These are phyloP conservation scores for Porodaedalea pini DNA, from an alignment of 1,284 basidiomycete genomes.

Conservation along the genomic window DNA sequence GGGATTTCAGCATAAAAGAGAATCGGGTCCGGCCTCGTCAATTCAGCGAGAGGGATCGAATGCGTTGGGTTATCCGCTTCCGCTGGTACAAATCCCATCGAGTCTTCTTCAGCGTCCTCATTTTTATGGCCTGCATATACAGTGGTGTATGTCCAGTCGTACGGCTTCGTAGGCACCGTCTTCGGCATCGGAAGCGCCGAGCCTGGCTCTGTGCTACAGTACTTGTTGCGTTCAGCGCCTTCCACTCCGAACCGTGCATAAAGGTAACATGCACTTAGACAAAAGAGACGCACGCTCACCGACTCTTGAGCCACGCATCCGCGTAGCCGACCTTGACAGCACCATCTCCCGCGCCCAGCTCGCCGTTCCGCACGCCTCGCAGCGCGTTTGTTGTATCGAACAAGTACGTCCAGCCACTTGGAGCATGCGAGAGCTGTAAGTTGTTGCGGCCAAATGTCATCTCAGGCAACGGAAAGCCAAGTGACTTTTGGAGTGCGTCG, in stretches of 20 bases:
- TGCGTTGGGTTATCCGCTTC: constrained; percentile 53
- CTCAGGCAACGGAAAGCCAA: constrained; percentile 86
- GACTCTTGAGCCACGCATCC: constrained; percentile 87
- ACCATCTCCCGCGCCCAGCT: constrained; percentile 75
- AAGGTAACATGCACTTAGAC: background rate
- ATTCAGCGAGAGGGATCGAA: constrained; percentile 74
- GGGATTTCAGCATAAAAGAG: constrained; percentile 92
- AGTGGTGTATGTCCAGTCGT: constrained; percentile 98
- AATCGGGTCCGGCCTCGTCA: constrained; percentile 90
- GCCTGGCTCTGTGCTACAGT: constrained; percentile 55
- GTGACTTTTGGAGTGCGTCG: constrained; percentile 59
- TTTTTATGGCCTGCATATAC: constrained; percentile 69
- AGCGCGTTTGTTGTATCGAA: constrained; percentile 77
- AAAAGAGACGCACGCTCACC: constrained; percentile 45
- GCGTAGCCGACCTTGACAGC: constrained; percentile 94
- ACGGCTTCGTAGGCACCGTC: constrained; percentile 78
- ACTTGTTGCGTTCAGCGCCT: constrained; percentile 20
- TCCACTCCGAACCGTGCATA: too few relatives aligned
- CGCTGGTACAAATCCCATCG: constrained; percentile 46
- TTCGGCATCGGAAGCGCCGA: constrained; percentile 66
- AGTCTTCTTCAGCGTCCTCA: constrained; percentile 25
- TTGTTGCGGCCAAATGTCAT: constrained; percentile 95
- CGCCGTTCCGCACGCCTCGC: constrained; percentile 70
- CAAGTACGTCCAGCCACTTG: constrained; percentile 60
- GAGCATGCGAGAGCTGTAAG: constrained; percentile 60